Evolutionary conservation across 2,329 filamentous ascomycete species (phyloP).

Genomic region (Aspergillus hortae): DNA sequence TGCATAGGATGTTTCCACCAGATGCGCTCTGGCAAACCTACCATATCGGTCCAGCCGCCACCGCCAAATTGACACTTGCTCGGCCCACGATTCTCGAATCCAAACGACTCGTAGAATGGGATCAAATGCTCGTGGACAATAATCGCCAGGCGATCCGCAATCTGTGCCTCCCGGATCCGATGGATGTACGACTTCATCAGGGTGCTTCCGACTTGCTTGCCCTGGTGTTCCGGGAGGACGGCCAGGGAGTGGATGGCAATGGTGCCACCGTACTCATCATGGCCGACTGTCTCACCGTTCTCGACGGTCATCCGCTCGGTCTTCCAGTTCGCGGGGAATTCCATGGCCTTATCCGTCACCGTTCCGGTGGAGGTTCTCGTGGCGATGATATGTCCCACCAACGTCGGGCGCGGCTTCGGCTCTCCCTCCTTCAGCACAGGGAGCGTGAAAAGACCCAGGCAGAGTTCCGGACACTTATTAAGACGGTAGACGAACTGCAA

Average conservation of each 20-base stretch:
- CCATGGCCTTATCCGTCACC: slow-evolving; percentile 76
- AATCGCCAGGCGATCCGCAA: slow-evolving; percentile 70
- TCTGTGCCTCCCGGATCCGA: slow-evolving; percentile 65
- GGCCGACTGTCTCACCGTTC: slow-evolving; percentile 53
- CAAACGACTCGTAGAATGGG: slow-evolving; percentile 70
- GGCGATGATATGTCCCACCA: slow-evolving; percentile 75
- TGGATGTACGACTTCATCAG: slow-evolving; percentile 75
- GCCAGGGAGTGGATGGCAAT: slow-evolving; percentile 80
- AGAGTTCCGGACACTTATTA: slow-evolving; percentile 69
- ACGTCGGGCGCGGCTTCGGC: slow-evolving; percentile 58
- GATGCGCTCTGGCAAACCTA: slow-evolving; percentile 37
- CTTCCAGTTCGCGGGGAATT: slow-evolving; percentile 65
- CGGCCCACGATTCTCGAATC: slow-evolving; percentile 66
- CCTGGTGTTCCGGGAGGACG: slow-evolving; percentile 71
- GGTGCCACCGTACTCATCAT: slow-evolving; percentile 69
- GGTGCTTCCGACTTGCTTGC: slow-evolving; percentile 68
- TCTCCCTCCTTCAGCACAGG: slow-evolving; percentile 49
- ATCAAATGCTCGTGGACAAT: slow-evolving; percentile 73
- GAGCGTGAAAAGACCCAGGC: slow-evolving; percentile 72
- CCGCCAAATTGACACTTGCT: slow-evolving; percentile 72
- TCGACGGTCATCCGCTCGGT: slow-evolving; percentile 40
- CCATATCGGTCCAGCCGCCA: slow-evolving; percentile 80
- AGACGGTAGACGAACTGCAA: slow-evolving; percentile 72
- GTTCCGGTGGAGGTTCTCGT: slow-evolving; percentile 63
- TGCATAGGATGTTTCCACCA: background rate